Base-by-base conservation (phyloP, 768 basidiomycete genomes). In the Pisolithus sp. region DNA sequence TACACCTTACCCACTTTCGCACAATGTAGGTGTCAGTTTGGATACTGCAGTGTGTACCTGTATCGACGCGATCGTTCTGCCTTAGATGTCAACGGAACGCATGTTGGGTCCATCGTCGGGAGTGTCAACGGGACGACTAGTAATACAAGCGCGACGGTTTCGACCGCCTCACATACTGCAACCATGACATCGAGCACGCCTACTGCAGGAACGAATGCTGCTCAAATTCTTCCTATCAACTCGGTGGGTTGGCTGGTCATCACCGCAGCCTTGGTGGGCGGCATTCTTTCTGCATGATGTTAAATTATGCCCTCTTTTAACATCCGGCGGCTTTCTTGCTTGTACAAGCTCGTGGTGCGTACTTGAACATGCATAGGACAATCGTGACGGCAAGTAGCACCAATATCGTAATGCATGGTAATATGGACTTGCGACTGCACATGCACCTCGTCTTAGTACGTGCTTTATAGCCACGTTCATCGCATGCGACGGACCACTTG, bases 1-100 rank as follows among this genome's bases (percentile, higher is more conserved):
- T 70, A 71, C 46, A 59, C 71, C 0, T 56, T 72, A 51, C 76
- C 75, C 12, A 47, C 46, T 8, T 47, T 47, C 17, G 46, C 46
- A 5, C 60, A 68, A 31, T 47, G 46, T 47, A 36, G 13, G 46
- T 26, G n/a, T 7, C n/a, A 45, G 34, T n/a, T 28, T 45, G 8
- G 4, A 15, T 18, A 30, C 21, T 7, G n/a, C n/a, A 18, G n/a
- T 15, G 9, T 6, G 1, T 15, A 4, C 4, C 15, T 3, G 26
- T 8, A 18, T 26, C n/a, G 15, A 30, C 15, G 7, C 15, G 43
- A 9, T 9, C 17, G 17, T 45, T 45, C n/a, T 28, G 17, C 15
- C 26, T 13, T 5, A 45, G 43, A 45, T 28, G 43, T 45, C 24
- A 28, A 45, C 6, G 43, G 43, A 6, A 45, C 43, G 26, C 43